Conservation (phyloP, 768 basidiomycete genomes). For the Hemileccinum impolitum region DNA sequence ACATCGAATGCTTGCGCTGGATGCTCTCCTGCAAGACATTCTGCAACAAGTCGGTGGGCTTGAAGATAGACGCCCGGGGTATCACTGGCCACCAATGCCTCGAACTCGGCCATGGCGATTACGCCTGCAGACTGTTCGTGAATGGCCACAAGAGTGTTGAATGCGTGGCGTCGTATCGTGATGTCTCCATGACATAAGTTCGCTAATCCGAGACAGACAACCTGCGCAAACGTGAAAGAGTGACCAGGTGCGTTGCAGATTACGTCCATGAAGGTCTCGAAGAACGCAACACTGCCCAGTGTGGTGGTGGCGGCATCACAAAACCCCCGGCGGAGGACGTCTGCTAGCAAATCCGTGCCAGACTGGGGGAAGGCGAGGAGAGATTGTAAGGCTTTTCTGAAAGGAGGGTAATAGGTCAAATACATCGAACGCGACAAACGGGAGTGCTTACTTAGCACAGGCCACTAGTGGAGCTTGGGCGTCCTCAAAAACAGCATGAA, state of each 20-base stretch:
- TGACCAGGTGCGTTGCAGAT: slow-evolving; percentile 53
- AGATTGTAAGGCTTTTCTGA: slow-evolving; percentile 73
- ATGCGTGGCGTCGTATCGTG: slow-evolving; percentile 68
- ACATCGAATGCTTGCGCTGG: slow-evolving; percentile 62
- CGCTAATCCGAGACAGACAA: slow-evolving; percentile 72
- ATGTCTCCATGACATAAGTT: slow-evolving; percentile 76
- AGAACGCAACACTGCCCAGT: slow-evolving; percentile 63
- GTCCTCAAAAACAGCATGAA: slow-evolving; percentile 67
- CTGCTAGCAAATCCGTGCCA: slow-evolving; percentile 57
- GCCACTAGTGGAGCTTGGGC: slow-evolving; percentile 46
- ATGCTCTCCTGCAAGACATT: slow-evolving; percentile 75
- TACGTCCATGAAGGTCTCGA: slow-evolving; percentile 73
- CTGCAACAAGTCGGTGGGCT: slow-evolving; percentile 74
- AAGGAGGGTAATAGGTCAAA: neutral
- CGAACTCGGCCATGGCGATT: slow-evolving; percentile 66
- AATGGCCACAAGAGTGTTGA: slow-evolving; percentile 70
- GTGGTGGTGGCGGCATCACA: slow-evolving; percentile 50
- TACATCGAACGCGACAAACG: neutral
- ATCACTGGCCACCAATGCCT: slow-evolving; percentile 67
- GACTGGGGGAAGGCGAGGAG: slow-evolving; percentile 56
- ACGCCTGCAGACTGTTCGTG: slow-evolving; percentile 68
- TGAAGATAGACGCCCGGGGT: slow-evolving; percentile 76
- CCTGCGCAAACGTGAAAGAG: slow-evolving; percentile 70
- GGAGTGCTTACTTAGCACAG: slow-evolving; percentile 60
- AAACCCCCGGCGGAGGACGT: slow-evolving; percentile 66